Evolutionary conservation across 805 yeast genomes (phyloP).

Genomic region (Cyberlindnera galapagoensis): DNA sequence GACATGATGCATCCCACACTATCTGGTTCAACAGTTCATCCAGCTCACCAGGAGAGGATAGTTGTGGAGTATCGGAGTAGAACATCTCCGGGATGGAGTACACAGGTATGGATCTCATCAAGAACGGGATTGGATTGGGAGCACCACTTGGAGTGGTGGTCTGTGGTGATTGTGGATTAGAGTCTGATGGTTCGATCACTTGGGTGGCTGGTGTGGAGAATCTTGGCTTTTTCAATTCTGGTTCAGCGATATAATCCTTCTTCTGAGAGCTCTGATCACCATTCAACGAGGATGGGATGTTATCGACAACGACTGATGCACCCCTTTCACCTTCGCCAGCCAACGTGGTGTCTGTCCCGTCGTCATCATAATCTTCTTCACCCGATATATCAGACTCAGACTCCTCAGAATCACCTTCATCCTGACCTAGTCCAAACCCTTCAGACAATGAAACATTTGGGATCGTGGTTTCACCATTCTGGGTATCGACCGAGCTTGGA

Average conservation of each 20-base stretch:
- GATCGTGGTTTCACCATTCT: slow-evolving; percentile 17
- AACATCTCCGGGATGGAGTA: slow-evolving; percentile 54
- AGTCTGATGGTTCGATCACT: not conserved
- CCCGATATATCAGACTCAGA: slow-evolving; percentile 15
- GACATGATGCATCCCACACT: slow-evolving; percentile 22
- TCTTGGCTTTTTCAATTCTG: slow-evolving; percentile 15
- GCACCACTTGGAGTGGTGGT: slow-evolving; percentile 32
- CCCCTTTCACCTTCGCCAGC: slow-evolving; percentile 7
- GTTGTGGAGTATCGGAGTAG: slow-evolving; percentile 30
- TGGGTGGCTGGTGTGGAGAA: slow-evolving; percentile 5
- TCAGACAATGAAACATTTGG: slow-evolving; percentile 13
- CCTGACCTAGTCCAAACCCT: slow-evolving; percentile 10
- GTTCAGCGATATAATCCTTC: slow-evolving; percentile 11
- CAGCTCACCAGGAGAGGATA: slow-evolving; percentile 23
- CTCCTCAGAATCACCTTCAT: slow-evolving; percentile 21
- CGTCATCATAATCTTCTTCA: slow-evolving; percentile 13
- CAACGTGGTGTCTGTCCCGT: slow-evolving; percentile 5
- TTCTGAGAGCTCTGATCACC: slow-evolving; percentile 3
- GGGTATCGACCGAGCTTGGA: slow-evolving; percentile 8
- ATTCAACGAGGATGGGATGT: slow-evolving; percentile 1
- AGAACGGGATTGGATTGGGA: slow-evolving; percentile 63
- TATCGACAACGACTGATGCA: not conserved
- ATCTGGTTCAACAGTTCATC: slow-evolving; percentile 26
- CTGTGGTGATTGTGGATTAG: slow-evolving; percentile 7
- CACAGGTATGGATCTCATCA: slow-evolving; percentile 57